Percentiles rank a stretch among this genome's conserved stretches.
phyloP scores from a whole-genome alignment of 495 filamentous ascomycete genomes.

The Darksidea phi region DNA sequence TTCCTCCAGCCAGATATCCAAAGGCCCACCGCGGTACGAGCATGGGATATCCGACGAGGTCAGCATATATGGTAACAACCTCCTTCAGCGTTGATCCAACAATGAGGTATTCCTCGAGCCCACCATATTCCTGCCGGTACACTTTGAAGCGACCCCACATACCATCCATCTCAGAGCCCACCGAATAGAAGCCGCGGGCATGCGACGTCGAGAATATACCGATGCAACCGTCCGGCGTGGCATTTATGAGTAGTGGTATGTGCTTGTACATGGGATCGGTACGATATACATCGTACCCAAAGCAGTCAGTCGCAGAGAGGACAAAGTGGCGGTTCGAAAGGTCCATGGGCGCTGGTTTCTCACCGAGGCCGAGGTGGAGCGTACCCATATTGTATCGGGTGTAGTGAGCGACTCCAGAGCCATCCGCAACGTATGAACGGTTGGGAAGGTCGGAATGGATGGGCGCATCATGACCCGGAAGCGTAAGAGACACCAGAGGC shows the following conservation, averaged over 20 bases:
- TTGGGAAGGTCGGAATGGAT: conserved; percentile 59
- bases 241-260: conserved; percentile 66
- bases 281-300: conserved; percentile 67
- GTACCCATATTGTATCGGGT: conserved; percentile 56
- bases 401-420: conserved; percentile 60
- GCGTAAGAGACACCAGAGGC: conserved; percentile 58
- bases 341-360: conserved; percentile 70
- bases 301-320: conserved; percentile 65
- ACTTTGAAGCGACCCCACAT: conserved; percentile 70
- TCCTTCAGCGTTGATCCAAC: conserved; percentile 64
- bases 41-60: conserved; percentile 62
- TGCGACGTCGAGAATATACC: conserved; percentile 67
- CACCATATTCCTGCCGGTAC: conserved; percentile 67
- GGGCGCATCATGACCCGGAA: conserved; percentile 49
- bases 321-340: conserved; percentile 64
- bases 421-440: conserved; percentile 62
- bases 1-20: conserved; percentile 66
- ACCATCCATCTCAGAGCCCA: conserved; percentile 70
- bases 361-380: conserved; percentile 66
- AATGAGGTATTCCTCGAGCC: conserved; percentile 67
- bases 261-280: conserved; percentile 74
- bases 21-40: conserved; percentile 67
- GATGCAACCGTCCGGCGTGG: conserved; percentile 58
- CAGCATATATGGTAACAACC: conserved; percentile 62
- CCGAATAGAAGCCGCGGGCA: conserved; percentile 58